Evolutionary conservation across 352 stramenopile genomes (phyloP).

Genomic region (Elongisporangium senticosum): DNA sequence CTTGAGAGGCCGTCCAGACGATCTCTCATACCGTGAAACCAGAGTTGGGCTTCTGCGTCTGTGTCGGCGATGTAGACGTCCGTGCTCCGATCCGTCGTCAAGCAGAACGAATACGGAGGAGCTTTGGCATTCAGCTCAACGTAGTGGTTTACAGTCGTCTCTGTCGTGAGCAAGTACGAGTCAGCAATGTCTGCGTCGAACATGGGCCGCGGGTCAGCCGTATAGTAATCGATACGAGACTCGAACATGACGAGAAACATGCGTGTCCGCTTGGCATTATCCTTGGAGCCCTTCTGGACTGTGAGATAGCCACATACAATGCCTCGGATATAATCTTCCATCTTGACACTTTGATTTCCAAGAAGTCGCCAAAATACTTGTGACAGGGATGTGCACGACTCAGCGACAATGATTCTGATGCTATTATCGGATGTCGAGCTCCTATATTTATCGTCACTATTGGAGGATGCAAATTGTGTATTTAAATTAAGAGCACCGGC

Average conservation of each 20-base stretch:
- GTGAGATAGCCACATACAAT: constrained; percentile 60
- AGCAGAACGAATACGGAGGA: constrained; percentile 47
- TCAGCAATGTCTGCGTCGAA: constrained; percentile 54
- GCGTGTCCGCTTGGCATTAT: constrained; percentile 40
- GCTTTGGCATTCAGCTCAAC: constrained; percentile 57
- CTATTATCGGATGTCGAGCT: not conserved
- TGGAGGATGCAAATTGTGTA: not conserved
- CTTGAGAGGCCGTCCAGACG: constrained; percentile 40
- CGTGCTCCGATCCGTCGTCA: constrained; percentile 55
- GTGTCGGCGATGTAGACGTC: constrained; percentile 60
- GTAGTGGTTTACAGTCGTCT: constrained; percentile 44
- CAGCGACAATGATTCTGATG: not conserved
- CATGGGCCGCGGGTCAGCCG: constrained; percentile 44
- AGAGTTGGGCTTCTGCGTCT: constrained; percentile 34
- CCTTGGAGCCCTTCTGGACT: constrained; percentile 44
- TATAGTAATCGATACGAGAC: constrained; percentile 73
- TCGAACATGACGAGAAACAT: constrained; percentile 74
- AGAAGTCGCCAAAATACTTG: not conserved
- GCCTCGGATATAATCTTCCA: constrained; percentile 74
- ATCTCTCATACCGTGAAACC: constrained; percentile 43
- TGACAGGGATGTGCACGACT: not conserved
- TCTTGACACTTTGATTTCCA: constrained; percentile 5
- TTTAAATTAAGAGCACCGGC: not conserved
- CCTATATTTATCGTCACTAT: not conserved
- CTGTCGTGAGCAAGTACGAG: constrained; percentile 41